Evolutionary conservation across 2,329 filamentous ascomycete species (phyloP), one percentile per base, ranked within the genome.

Genomic region (Monilinia vaccinii-corymbosi): DNA sequence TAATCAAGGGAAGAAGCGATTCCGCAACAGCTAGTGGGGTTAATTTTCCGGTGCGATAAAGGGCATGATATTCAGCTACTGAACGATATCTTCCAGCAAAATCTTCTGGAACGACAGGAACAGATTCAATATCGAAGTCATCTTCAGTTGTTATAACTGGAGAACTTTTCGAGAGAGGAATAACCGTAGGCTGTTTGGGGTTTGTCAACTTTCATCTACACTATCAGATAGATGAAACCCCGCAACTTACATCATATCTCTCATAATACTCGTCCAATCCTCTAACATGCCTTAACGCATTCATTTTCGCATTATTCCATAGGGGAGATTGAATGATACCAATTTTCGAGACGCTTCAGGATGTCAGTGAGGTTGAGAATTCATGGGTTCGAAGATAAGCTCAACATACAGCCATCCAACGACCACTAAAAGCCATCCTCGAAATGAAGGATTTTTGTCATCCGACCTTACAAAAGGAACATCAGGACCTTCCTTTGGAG

Each of bases 11-110:
- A 2, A 96, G 77, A 18, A 96, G 77, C 1, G 82, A 80, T 71
- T 91, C 82, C 14, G 80, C 81, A 1, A 96, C 88, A 63, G 86
- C 81, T 0, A 83, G 77, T 0, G 91, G 91, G 0, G 89, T 94
- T 60, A 87, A 70, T 62, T 80, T 76, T 55, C 89, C 88, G 6
- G 82, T 82, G 63, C 79, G 80, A 75, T 92, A 96, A 45, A 88
- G 81, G 56, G 82, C 80, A 71, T 91, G 86, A 71, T 91, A 96
- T 74, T 96, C 90, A 14, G 81, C 79, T 28, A 85, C 81, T 4
- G 88, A 88, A 71, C 85, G 83, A 74, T 88, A 90, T 48, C 81
- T 79, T 18, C 76, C 77, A 6, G 72, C 66, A 14, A 76, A 69
- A 48, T 75, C 70, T 18, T 73, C 69, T 9, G 79, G 74, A 52